Evolutionary conservation across 2,329 filamentous ascomycete genomes (phyloP), one percentile per base, ranked within the genome.

Genomic region (Fusarium tanahbumbuense): DNA sequence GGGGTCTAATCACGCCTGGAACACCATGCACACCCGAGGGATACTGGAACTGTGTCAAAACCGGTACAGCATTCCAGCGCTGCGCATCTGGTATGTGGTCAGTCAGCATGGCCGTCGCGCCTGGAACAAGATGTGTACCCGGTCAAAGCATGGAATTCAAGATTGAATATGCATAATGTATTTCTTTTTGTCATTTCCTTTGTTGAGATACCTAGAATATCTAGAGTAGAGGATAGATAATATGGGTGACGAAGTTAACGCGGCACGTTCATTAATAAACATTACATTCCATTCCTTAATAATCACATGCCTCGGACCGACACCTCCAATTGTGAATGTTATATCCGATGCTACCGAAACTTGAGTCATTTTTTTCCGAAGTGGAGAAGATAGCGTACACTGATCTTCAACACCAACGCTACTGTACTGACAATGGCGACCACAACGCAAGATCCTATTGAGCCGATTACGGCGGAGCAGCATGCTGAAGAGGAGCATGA

Each of bases 71-170:
- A 2, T 90, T 88, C 81, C 88, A 90, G 78, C 86, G 87, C 58
- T 90, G 88, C 67, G 87, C 86, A 12, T 84, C 82, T 16, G 88
- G 88, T 10, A 71, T 77, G 44, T 90, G 88, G 88, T 83, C 84
- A 8, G 73, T 69, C 3, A 64, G 80, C 20, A 81, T 85, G 64
- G 69, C 77, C 37, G 82, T 90, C 81, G 83, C 87, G 2, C 70
- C 80, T 0, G 88, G 88, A 41, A 89, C 85, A 11, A 77, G 78
- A 37, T 90, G 88, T 77, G 67, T 74, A 50, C 65, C 76, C 6
- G 79, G 80, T 16, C 65, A 74, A 44, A 68, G 68, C 23, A 70
- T 78, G 48, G 58, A 55, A 40, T 71, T 71, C 47, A 68, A 41
- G 10, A 67, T 71, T 40, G 54, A 56, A 23, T 71, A 32, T 16